Base-by-base conservation (phyloP, 768 basidiomycete species). In the Termitomyces sp. region DNA sequence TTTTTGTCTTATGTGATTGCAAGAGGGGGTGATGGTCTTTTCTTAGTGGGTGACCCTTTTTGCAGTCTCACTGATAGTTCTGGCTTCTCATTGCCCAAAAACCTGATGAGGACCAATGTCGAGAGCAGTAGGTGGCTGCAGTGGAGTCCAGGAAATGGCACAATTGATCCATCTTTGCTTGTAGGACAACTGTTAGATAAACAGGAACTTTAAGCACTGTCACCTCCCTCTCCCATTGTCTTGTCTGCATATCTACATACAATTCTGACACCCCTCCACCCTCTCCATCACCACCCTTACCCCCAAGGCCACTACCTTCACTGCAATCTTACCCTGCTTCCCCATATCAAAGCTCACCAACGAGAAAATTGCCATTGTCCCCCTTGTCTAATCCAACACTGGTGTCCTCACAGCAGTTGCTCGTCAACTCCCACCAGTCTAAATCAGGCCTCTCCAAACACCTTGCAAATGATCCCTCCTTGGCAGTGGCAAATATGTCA, bases 161-260 rank as follows among this genome's bases (percentile, higher is more conserved):
- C 65, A 14, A 61, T 66, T 23, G 54, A 66, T 23, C 65, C 65
- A n/a, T 59, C 60, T 9, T 37, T 64, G 19, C 55, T 66, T 12
- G 60, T 60, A 10, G 61, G 59, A 21, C 17, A 19, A 11, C 34
- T 23, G 7, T 7, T 21, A 16, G 46, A 54, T 17, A 54, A 55
- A 32, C 48, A 56, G 21, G 35, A 53, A 23, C 7, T 54, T 47
- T 17, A 8, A 37, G 27, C 19, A n/a, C 35, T 30, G 5, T 43
- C 25, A 27, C 28, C 41, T 44, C 16, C 46, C 12, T 50, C 47
- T 6, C 45, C 27, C 6, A 37, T 9, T 23, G 34, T 19, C 5
- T 37, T 34, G 27, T 43, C 57, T 7, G 28, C 49, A 9, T 27
- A 41, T 25, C 58, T 55, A 16, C 30, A 5, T 45, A 48, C 37